A percentile compares a stretch with the other conserved stretches of the same genome.
Evolutionary conservation across 345 rosid genomes (phyloP).

Genomic region (Chamaenerion angustifolium): DNA sequence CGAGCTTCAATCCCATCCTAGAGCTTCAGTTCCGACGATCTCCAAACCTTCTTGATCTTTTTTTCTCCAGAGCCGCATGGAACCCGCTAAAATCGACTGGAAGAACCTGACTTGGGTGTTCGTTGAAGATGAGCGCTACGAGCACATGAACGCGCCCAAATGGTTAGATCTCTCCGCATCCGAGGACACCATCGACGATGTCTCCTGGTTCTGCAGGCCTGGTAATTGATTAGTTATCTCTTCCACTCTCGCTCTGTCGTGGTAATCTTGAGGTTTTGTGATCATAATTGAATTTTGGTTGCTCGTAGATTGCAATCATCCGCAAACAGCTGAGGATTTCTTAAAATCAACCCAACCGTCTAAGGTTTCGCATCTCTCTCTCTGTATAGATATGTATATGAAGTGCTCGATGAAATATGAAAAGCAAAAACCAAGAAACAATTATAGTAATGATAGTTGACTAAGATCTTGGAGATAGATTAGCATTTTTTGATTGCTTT

Average conservation of each 20-base stretch:
- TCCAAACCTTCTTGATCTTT: neutral
- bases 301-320: constrained; percentile 66
- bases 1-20: neutral
- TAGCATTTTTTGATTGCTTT: no score
- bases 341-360: constrained; percentile 32
- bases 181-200: constrained; percentile 39
- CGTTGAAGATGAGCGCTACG: constrained; percentile 56
- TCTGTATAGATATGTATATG: neutral
- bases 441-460: neutral
- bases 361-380: constrained; percentile 4
- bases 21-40: neutral
- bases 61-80: constrained; percentile 20
- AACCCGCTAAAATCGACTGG: constrained; percentile 93
- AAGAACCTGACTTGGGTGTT: constrained; percentile 58
- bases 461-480: neutral
- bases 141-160: constrained; percentile 73
- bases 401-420: no score
- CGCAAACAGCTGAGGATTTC: constrained; percentile 67
- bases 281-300: neutral
- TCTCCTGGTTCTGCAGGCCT: constrained; percentile 82
- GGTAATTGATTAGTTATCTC: constrained; percentile 19
- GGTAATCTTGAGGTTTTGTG: neutral
- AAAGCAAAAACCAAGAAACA: neutral
- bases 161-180: constrained; percentile 67
- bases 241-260: neutral